Evolutionary conservation across 768 basidiomycete species (phyloP).

Genomic region (Lenzites betulinus): DNA sequence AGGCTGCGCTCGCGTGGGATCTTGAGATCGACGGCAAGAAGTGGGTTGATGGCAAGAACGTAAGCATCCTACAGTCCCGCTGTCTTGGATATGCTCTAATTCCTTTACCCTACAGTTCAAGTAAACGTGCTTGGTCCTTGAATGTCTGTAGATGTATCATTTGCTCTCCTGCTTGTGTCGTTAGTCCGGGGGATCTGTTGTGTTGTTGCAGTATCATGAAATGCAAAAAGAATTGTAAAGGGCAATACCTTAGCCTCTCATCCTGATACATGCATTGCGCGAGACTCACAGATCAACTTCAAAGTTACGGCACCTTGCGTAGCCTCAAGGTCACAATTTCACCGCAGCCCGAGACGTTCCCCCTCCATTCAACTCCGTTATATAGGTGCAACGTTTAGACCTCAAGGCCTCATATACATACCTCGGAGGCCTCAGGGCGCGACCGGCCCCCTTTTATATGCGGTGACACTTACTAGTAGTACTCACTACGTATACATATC

Average conservation of each 20-base stretch:
- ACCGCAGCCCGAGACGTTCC: no score
- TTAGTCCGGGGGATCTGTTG: slow-evolving; percentile 25
- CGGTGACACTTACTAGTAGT: no score
- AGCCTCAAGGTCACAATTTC: no score
- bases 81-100: not conserved
- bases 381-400: no score
- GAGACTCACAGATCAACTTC: no score
- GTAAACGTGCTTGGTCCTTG: slow-evolving; percentile 21
- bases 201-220: slow-evolving; percentile 28
- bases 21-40: slow-evolving; percentile 84
- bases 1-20: slow-evolving; percentile 93
- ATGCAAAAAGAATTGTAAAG: slow-evolving; percentile 26
- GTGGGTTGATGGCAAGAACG: slow-evolving; percentile 90
- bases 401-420: no score
- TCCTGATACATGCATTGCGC: no score
- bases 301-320: no score
- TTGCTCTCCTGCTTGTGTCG: slow-evolving; percentile 23
- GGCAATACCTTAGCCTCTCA: not conserved
- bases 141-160: slow-evolving; percentile 18
- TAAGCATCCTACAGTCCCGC: slow-evolving; percentile 43
- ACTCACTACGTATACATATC: no score
- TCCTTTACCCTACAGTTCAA: slow-evolving; percentile 27
- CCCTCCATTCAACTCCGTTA: no score
- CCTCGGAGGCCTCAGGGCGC: no score
- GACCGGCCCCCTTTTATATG: no score